phyloP scores from a whole-genome alignment of 768 basidiomycete species.

The Pilatotrama ljubarskyi region DNA sequence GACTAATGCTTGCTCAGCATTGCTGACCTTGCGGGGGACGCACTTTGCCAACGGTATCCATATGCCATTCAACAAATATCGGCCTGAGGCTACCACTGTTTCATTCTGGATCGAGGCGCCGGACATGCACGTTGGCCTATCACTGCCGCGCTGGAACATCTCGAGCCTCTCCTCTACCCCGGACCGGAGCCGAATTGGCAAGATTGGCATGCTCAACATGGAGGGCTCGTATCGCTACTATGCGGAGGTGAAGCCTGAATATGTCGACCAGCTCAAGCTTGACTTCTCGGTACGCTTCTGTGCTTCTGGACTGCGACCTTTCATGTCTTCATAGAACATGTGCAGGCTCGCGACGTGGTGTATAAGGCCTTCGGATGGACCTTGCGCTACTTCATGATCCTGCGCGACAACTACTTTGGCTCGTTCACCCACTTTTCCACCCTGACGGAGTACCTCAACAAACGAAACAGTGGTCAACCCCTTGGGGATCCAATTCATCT shows the following conservation, averaged over 20 bases:
- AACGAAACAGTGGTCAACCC: constrained; percentile 53
- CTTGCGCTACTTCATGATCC: constrained; percentile 81
- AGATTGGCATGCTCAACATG: constrained; percentile 53
- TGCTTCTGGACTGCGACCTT: neutral
- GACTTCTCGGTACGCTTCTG: constrained; percentile 52
- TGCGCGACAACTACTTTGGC: constrained; percentile 94
- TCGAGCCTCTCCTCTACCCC: constrained; percentile 66
- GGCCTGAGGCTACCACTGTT: constrained; percentile 66
- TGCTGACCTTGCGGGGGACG: constrained; percentile 66
- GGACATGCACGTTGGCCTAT: constrained; percentile 57
- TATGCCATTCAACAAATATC: constrained; percentile 71
- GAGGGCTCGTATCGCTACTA: constrained; percentile 77
- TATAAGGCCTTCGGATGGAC: constrained; percentile 86
- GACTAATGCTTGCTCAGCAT: constrained; percentile 45
- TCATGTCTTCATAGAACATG: neutral
- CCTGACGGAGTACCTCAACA: constrained; percentile 79
- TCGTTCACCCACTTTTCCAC: constrained; percentile 92
- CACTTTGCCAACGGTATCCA: constrained; percentile 49
- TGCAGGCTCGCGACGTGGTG: constrained; percentile 51
- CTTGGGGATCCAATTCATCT: constrained; percentile 80
- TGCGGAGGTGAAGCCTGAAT: constrained; percentile 60
- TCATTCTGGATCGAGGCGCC: constrained; percentile 64
- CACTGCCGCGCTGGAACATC: constrained; percentile 89
- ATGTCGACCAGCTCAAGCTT: constrained; percentile 78
- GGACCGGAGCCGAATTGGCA: constrained; percentile 62